Base-by-base conservation (phyloP, 1,139 yeast genomes). In the Hyphopichia pseudoburtonii region DNA sequence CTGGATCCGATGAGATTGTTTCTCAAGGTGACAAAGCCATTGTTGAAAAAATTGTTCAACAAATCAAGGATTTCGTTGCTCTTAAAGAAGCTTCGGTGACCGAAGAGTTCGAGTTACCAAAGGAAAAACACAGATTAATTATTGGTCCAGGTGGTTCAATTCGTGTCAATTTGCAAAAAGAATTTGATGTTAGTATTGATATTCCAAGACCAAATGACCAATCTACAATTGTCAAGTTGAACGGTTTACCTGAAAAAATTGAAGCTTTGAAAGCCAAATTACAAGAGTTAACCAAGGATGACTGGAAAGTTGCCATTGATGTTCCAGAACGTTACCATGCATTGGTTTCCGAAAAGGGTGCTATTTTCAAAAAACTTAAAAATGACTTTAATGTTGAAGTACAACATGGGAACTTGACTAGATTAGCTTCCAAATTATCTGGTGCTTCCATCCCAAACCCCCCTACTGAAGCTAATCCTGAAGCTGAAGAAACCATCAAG, bases 141-240 rank as follows among this genome's bases (percentile, higher is more conserved):
- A 80, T 92, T 60, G 97, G 97, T 28, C 80, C 90, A 30, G 82
- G 82, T 42, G 97, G 97, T 30, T 57, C 80, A 11, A 75, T 78
- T 41, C 87, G 92, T 64, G 83, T 84, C 49, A 72, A 78, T 9
- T 64, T 89, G 45, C 95, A 89, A 66, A 70, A 74, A 18, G 87
- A 84, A 49, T 86, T 73, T 60, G 68, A 71, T 12, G 92, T 87
- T 34, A 57, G 62, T 21, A 64, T 92, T 41, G 73, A 69, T 35
- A 78, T 92, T 54, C 97, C 97, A 46, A 76, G 79, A 55, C 72
- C 77, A 48, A 68, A 68, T 44, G 72, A 66, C 44, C 62, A 70
- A 34, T 68, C 82, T 34, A 61, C 70, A 10, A 54, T 55, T 17
- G 62, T 80, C 36, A 68, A 64, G 45, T 57, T 85, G 35, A 58